phyloP scores from a whole-genome alignment of 306 rosid genomes.

The Fragaria vesca region DNA sequence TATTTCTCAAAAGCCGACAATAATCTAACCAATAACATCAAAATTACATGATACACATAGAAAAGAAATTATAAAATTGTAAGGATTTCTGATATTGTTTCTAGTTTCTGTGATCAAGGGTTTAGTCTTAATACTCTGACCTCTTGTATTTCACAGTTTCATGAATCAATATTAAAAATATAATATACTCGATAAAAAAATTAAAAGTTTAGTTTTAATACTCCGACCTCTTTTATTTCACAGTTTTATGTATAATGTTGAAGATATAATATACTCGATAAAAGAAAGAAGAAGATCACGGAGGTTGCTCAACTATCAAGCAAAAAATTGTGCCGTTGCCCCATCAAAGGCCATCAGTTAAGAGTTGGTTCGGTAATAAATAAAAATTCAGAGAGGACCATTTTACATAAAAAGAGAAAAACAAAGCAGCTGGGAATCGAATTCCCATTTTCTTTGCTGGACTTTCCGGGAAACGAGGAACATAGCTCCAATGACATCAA shows the following conservation, averaged over 20 bases:
- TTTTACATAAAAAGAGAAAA: neutral
- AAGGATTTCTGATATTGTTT: too few species aligned
- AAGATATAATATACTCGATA: neutral
- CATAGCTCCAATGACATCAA: neutral
- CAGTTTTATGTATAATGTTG: too few species aligned
- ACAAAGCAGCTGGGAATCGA: neutral
- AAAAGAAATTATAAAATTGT: too few species aligned
- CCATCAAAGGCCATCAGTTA: neutral
- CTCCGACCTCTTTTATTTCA: rapidly evolving
- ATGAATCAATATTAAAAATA: too few species aligned
- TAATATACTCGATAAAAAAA: neutral
- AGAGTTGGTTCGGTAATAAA: neutral
- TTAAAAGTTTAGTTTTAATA: too few species aligned
- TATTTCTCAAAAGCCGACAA: neutral
- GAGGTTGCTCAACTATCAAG: neutral
- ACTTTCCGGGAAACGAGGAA: conserved; percentile 30
- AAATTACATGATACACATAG: too few species aligned
- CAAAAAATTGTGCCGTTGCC: neutral
- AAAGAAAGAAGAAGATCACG: neutral
- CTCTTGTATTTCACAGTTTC: too few species aligned
- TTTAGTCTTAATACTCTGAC: too few species aligned
- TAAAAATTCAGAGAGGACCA: neutral
- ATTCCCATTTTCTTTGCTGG: neutral
- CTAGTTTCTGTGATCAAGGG: rapidly evolving
- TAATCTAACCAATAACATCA: too few species aligned